Evolutionary conservation across 805 yeast genomes (phyloP).

Genomic region (Jamesozyma piceae): DNA sequence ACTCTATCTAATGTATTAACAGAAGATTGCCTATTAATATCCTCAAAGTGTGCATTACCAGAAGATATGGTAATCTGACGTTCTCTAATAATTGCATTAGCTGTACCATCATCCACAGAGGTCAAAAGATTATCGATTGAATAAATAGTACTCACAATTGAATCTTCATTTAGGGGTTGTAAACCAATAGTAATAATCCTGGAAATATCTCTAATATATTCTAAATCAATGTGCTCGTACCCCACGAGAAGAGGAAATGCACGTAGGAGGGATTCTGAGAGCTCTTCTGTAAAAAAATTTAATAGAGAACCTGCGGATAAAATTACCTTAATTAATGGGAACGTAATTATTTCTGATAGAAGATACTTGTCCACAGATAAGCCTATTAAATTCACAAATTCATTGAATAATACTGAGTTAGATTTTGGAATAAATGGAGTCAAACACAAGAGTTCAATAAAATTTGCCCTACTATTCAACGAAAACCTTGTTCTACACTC

Average conservation of each 20-base stretch:
- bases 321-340: conserved; percentile 29
- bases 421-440: conserved; percentile 34
- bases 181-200: conserved; percentile 56
- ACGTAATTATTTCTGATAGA: conserved; percentile 16
- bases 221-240: conserved; percentile 39
- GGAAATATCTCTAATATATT: conserved; percentile 45
- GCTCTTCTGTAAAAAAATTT: conserved; percentile 31
- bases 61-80: conserved; percentile 27
- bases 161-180: conserved; percentile 64
- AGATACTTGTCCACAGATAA: conserved; percentile 45
- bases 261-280: conserved; percentile 31
- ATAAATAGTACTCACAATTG: conserved; percentile 75
- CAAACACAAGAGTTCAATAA: conserved; percentile 26
- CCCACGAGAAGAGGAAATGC: conserved; percentile 46
- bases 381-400: conserved; percentile 39
- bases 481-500: conserved; percentile 13
- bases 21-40: not conserved
- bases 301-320: conserved; percentile 50
- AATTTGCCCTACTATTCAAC: conserved; percentile 33
- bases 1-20: not conserved
- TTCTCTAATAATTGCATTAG: conserved; percentile 29
- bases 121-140: conserved; percentile 68
- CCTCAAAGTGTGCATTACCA: conserved; percentile 1
- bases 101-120: conserved; percentile 39
- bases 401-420: conserved; percentile 36